phyloP scores from a whole-genome alignment of 768 basidiomycete genomes.

The Pulveroboletus sp. region DNA sequence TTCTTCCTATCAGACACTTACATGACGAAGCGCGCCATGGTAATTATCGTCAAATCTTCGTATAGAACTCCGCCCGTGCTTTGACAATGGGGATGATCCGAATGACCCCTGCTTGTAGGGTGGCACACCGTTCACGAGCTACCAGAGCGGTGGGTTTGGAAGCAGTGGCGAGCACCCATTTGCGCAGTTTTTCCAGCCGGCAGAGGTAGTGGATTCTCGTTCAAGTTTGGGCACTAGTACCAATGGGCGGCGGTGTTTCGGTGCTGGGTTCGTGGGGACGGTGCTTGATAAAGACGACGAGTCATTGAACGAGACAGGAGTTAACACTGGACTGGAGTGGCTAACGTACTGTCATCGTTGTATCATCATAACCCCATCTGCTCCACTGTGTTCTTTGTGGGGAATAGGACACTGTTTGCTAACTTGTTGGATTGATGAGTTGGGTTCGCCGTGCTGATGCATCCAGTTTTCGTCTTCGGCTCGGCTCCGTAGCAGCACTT shows the following conservation, averaged over 20 bases:
- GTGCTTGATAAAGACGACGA: background rate
- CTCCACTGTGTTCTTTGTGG: background rate
- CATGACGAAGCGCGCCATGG: background rate
- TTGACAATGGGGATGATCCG: slow-evolving; percentile 94
- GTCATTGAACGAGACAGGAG: background rate
- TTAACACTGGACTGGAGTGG: slow-evolving; percentile 1
- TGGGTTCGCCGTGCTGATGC: too few species aligned
- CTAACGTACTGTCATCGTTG: slow-evolving; percentile 3
- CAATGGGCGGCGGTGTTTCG: background rate
- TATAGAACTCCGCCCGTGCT: slow-evolving; percentile 74
- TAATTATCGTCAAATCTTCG: background rate
- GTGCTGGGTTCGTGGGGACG: background rate
- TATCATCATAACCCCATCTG: slow-evolving; percentile 5
- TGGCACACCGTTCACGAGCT: slow-evolving; percentile 47
- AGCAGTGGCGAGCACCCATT: slow-evolving; percentile 53
- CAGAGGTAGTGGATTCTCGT: slow-evolving; percentile 33
- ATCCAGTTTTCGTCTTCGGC: background rate
- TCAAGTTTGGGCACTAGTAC: slow-evolving; percentile 23
- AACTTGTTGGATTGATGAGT: background rate
- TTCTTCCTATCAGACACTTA: background rate
- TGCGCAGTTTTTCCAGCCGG: slow-evolving; percentile 81
- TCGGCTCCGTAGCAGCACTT: background rate
- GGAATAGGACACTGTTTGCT: too few species aligned
- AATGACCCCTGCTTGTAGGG: slow-evolving; percentile 76
- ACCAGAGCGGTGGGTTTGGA: slow-evolving; percentile 31